phyloP scores from a whole-genome alignment of 768 basidiomycete species.

The Russula earlei region DNA sequence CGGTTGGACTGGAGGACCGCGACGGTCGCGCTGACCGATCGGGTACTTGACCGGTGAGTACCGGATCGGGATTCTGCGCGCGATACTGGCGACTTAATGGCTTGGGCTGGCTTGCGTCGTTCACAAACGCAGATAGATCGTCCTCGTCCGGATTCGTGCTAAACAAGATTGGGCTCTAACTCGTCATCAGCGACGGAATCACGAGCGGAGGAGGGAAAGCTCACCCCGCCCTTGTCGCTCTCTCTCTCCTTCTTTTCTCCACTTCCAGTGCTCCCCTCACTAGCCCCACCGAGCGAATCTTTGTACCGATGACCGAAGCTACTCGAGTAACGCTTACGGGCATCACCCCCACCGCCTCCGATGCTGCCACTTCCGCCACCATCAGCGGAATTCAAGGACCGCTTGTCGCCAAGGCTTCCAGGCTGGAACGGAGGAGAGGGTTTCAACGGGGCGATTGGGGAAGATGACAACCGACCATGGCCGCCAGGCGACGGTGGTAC shows the following conservation, averaged over 20 bases:
- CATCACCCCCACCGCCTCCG: conserved; percentile 18
- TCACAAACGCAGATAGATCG: conserved; percentile 69
- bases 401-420: conserved; percentile 35
- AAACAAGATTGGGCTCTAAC: conserved; percentile 36
- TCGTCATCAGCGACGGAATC: background rate
- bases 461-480: conserved; percentile 23
- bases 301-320: conserved; percentile 68
- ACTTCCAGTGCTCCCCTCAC: conserved; percentile 34
- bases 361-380: conserved; percentile 12
- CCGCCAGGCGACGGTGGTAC: conserved; percentile 34
- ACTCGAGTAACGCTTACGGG: conserved; percentile 62
- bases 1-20: conserved; percentile 5
- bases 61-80: conserved; percentile 16
- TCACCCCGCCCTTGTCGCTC: conserved; percentile 20
- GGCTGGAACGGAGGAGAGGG: conserved; percentile 34
- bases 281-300: conserved; percentile 30
- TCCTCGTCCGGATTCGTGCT: conserved; percentile 55
- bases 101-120: conserved; percentile 63
- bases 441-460: conserved; percentile 29
- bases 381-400: conserved; percentile 28
- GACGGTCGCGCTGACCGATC: background rate
- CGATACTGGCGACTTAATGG: conserved; percentile 35
- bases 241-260: conserved; percentile 23
- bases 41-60: background rate
- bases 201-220: conserved; percentile 5